These are phyloP conservation scores for Neurospora cerealis DNA, from an alignment of 495 filamentous ascomycete species.

Conservation along the genomic window DNA sequence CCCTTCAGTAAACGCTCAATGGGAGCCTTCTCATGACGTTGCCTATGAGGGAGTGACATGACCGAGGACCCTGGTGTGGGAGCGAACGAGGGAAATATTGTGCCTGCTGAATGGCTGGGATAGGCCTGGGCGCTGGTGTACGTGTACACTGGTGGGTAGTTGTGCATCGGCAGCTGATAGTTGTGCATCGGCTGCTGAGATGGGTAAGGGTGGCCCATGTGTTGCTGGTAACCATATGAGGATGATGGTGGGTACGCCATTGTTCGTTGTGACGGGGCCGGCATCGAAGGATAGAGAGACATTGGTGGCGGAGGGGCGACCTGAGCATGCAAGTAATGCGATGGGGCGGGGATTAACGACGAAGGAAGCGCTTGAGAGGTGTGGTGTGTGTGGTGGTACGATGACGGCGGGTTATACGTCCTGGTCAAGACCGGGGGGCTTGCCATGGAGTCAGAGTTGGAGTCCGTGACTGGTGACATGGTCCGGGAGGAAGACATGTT, in stretches of 20 bases:
- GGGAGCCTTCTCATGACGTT: background rate
- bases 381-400: conserved; percentile 2
- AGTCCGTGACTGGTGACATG: conserved; percentile 12
- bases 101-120: background rate
- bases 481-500: conserved; percentile 7
- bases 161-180: conserved; percentile 8
- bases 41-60: background rate
- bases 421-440: background rate
- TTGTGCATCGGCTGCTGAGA: background rate
- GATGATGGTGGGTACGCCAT: conserved; percentile 4
- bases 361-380: background rate
- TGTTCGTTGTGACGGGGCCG: background rate
- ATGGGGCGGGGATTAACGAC: conserved; percentile 4
- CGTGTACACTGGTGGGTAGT: conserved; percentile 2
- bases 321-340: conserved; percentile 12
- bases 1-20: background rate
- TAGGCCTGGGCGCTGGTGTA: background rate
- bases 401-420: conserved; percentile 3
- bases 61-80: background rate
- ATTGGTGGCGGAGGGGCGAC: conserved; percentile 2
- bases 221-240: conserved; percentile 5
- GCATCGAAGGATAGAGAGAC: conserved; percentile 7
- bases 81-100: background rate
- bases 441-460: background rate
- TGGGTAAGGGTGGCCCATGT: background rate